Evolutionary conservation across 352 stramenopile species (phyloP).

Genomic region (Pythium myriotylum): DNA sequence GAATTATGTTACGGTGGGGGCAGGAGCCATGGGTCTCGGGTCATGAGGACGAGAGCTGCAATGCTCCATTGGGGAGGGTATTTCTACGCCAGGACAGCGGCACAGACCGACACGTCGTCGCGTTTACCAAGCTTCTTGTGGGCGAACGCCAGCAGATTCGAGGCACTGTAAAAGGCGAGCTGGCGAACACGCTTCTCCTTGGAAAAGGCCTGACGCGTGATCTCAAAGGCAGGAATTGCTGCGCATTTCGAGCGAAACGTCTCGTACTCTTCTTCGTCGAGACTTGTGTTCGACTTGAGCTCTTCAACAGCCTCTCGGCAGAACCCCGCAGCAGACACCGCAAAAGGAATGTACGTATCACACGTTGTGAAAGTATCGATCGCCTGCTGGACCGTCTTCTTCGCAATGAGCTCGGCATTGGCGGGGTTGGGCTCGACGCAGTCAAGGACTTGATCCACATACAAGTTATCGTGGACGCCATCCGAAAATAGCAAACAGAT

Average conservation of each 20-base stretch:
- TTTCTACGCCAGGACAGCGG: conserved; percentile 70
- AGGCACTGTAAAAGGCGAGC: conserved; percentile 87
- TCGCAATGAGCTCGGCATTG: conserved; percentile 77
- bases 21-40: neutral
- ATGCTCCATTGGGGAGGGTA: too few relatives aligned
- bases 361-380: conserved; percentile 68
- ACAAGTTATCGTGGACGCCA: conserved; percentile 88
- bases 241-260: conserved; percentile 74
- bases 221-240: conserved; percentile 64
- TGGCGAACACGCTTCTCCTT: conserved; percentile 87
- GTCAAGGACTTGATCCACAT: conserved; percentile 77
- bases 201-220: conserved; percentile 61
- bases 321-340: conserved; percentile 81
- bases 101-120: conserved; percentile 87
- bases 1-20: conserved; percentile 16
- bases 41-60: neutral
- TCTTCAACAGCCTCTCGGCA: conserved; percentile 78
- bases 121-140: conserved; percentile 89
- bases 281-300: conserved; percentile 66
- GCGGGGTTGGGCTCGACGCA: conserved; percentile 49
- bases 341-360: conserved; percentile 83
- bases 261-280: conserved; percentile 68
- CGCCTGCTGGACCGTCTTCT: conserved; percentile 65
- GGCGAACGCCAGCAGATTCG: conserved; percentile 86
- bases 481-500: conserved; percentile 87